Evolutionary conservation across 768 basidiomycete genomes (phyloP), one percentile per base, ranked within the genome.

Genomic region (Astraeus odoratus): DNA sequence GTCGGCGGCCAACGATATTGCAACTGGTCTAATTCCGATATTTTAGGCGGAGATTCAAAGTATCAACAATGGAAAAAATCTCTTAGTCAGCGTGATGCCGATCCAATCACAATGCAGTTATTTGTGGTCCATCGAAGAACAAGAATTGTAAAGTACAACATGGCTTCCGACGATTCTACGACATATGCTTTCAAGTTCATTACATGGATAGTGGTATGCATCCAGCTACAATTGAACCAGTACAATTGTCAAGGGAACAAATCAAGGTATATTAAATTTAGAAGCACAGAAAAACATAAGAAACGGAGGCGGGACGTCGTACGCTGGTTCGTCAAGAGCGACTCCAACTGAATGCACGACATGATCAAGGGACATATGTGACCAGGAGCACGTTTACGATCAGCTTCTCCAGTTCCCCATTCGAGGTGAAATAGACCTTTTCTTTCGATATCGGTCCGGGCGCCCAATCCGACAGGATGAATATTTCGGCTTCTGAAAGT

Each of bases 321-420:
- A 9, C 23, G n/a, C n/a, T n/a, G n/a, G n/a, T n/a, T n/a, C n/a
- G n/a, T n/a, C n/a, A n/a, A n/a, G n/a, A n/a, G n/a, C n/a, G n/a
- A n/a, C n/a, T n/a, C 22, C 25, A 29, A 41, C 40, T 16, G 9
- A n/a, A 18, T 42, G 27, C 18, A 20, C 18, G 16, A 16, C 22
- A 44, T 8, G 7, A 29, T 73, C 66, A 83, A 38, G 80, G 78
- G 51, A 88, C 76, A 50, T 70, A 88, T 4, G 80, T 76, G 19
- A 88, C 81, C 37, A 89, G 54, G 42, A 88, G 60, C n/a, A 79
- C 75, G 60, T 89, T 88, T 18, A 89, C 83, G 4, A 86, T 72
- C 45, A 89, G 60, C 63, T 81, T 87, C 58, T 85, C 79, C 57
- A 88, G 57, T 58, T 80, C 75, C 2, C 82, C 81, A 12, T 70